Evolutionary conservation across 2,329 filamentous ascomycete species (phyloP).

Genomic region (Dothiorella sarmentorum): DNA sequence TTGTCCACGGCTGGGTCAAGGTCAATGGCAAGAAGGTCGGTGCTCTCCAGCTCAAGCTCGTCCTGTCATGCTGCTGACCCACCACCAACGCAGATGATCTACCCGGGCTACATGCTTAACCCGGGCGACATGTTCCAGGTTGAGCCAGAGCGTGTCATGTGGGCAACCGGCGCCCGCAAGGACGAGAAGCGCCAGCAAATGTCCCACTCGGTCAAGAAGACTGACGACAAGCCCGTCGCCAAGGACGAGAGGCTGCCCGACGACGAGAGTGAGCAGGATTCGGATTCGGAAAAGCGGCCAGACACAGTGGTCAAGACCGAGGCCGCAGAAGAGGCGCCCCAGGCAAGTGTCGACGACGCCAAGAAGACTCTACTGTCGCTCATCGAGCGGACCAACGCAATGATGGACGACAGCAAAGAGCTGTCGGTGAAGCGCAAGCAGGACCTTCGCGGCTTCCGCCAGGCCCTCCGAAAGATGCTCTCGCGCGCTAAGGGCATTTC

Average conservation of each 20-base stretch:
- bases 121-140: slow-evolving; percentile 99
- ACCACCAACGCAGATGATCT: slow-evolving; percentile 64
- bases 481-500: slow-evolving; percentile 45
- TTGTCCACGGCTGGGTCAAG: slow-evolving; percentile 86
- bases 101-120: slow-evolving; percentile 90
- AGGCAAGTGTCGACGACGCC: slow-evolving; percentile 20
- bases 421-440: slow-evolving; percentile 71
- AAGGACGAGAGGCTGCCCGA: slow-evolving; percentile 22
- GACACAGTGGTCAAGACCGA: slow-evolving; percentile 30
- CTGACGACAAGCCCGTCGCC: slow-evolving; percentile 22
- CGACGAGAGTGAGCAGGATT: slow-evolving; percentile 41
- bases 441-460: slow-evolving; percentile 69
- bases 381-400: slow-evolving; percentile 53
- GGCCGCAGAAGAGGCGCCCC: slow-evolving; percentile 24
- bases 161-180: slow-evolving; percentile 76
- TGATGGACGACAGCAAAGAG: slow-evolving; percentile 51
- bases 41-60: background rate
- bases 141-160: slow-evolving; percentile 82
- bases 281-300: slow-evolving; percentile 51
- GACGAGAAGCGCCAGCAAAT: slow-evolving; percentile 27
- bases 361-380: slow-evolving; percentile 31
- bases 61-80: background rate
- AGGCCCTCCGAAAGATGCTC: slow-evolving; percentile 61
- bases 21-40: slow-evolving; percentile 92
- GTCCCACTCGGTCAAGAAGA: slow-evolving; percentile 21